These are phyloP conservation scores for Debaryomyces sp. DNA, from an alignment of 1,139 yeast species.

Conservation along the genomic window DNA sequence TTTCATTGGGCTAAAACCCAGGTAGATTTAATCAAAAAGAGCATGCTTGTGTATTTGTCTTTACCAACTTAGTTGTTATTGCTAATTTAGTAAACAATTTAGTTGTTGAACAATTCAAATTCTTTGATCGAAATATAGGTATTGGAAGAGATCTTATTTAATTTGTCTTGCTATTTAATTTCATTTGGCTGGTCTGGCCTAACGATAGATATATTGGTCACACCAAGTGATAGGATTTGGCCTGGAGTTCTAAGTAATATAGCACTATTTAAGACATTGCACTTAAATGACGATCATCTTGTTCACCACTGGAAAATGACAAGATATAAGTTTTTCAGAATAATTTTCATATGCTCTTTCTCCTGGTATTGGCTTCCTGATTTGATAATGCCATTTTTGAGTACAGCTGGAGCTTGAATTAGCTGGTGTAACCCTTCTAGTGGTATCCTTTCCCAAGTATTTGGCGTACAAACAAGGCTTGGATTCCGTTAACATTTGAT, in stretches of 20 bases:
- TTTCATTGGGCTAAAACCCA: conserved; percentile 47
- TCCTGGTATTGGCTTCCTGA: conserved; percentile 50
- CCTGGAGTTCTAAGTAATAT: conserved; percentile 56
- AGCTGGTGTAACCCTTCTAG: conserved; percentile 46
- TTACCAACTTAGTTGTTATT: conserved; percentile 55
- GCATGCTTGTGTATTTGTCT: conserved; percentile 53
- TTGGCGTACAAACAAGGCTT: conserved; percentile 62
- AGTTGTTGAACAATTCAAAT: conserved; percentile 55
- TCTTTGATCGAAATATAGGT: conserved; percentile 45
- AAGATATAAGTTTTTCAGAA: conserved; percentile 16
- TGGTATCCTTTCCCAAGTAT: conserved; percentile 60
- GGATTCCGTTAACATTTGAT: conserved; percentile 57
- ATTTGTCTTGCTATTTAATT: conserved; percentile 59
- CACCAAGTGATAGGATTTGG: conserved; percentile 69
- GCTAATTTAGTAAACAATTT: conserved; percentile 66
- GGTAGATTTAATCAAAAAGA: conserved; percentile 68
- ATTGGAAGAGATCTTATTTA: conserved; percentile 48
- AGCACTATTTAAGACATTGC: conserved; percentile 50
- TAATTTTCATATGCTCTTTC: conserved; percentile 30
- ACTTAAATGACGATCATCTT: conserved; percentile 53
- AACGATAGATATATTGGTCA: conserved; percentile 56
- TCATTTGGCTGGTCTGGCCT: conserved; percentile 35
- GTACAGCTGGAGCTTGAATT: conserved; percentile 29
- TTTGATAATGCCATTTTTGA: conserved; percentile 25
- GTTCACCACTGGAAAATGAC: too few species aligned